Evolutionary conservation across 1,139 yeast species (phyloP).

Genomic region (Magnusiomyces magnusii): DNA sequence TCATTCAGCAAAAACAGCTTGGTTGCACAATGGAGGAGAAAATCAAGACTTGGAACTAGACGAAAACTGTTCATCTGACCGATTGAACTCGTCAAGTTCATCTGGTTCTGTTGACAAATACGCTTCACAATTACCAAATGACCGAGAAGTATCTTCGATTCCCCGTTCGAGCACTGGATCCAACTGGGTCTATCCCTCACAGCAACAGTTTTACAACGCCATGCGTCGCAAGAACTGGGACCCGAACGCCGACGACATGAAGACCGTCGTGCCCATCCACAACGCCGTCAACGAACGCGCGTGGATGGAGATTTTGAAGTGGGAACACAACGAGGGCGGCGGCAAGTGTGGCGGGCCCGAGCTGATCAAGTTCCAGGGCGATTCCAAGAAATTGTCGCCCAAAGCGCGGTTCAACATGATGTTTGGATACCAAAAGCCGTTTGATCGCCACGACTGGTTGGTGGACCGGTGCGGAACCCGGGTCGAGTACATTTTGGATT

Average conservation of each 20-base stretch:
- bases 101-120: constrained; percentile 21
- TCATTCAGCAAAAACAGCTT: constrained; percentile 40
- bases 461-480: constrained; percentile 79
- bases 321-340: constrained; percentile 66
- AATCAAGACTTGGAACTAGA: constrained; percentile 6
- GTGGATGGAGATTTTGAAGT: constrained; percentile 73
- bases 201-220: constrained; percentile 89
- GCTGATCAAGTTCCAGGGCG: constrained; percentile 82
- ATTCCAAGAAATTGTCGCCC: constrained; percentile 76
- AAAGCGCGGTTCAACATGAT: constrained; percentile 68
- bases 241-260: constrained; percentile 78
- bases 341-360: constrained; percentile 77
- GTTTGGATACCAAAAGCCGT: constrained; percentile 65
- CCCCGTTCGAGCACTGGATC: constrained; percentile 59
- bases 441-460: constrained; percentile 96
- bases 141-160: constrained; percentile 72
- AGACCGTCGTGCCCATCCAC: constrained; percentile 87
- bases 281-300: constrained; percentile 91
- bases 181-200: constrained; percentile 95
- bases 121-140: constrained; percentile 35
- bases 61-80: constrained; percentile 27
- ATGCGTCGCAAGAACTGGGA: constrained; percentile 88
- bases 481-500: constrained; percentile 89
- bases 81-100: constrained; percentile 14
- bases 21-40: constrained; percentile 38